phyloP scores from a whole-genome alignment of 2,329 filamentous ascomycete genomes.

The Aspergillus uvarum region DNA sequence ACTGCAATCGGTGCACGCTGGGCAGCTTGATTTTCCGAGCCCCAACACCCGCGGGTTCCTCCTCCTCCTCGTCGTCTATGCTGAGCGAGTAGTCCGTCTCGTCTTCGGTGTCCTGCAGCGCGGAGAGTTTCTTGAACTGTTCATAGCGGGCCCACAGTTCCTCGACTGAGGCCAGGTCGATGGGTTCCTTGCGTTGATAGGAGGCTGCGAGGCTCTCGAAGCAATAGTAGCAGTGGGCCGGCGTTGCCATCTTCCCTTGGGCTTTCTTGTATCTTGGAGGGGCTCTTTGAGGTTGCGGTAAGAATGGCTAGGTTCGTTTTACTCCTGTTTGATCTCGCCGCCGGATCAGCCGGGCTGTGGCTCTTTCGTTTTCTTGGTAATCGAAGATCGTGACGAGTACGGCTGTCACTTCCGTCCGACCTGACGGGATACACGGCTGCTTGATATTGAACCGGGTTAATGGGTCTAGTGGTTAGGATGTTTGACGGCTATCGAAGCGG shows the following conservation, averaged over 20 bases:
- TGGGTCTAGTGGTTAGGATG: neutral
- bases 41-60: conserved; percentile 1
- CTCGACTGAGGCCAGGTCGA: conserved; percentile 69
- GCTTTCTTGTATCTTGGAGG: neutral
- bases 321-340: neutral
- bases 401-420: neutral
- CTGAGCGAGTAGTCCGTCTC: conserved; percentile 20
- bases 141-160: conserved; percentile 62
- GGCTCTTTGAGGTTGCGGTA: neutral
- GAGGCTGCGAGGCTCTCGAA: conserved; percentile 82
- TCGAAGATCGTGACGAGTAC: neutral
- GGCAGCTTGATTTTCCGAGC: conserved; percentile 30
- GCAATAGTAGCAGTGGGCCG: conserved; percentile 85
- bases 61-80: conserved; percentile 24
- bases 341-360: neutral
- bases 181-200: conserved; percentile 67
- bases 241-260: conserved; percentile 67
- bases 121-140: conserved; percentile 40
- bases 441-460: neutral
- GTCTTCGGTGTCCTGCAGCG: conserved; percentile 25
- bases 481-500: neutral
- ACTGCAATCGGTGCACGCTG: conserved; percentile 37
- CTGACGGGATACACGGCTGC: neutral
- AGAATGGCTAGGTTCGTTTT: neutral
- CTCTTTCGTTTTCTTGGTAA: neutral